Conservation (phyloP, 495 filamentous ascomycete genomes). For the Stereocaulon alpinum region DNA sequence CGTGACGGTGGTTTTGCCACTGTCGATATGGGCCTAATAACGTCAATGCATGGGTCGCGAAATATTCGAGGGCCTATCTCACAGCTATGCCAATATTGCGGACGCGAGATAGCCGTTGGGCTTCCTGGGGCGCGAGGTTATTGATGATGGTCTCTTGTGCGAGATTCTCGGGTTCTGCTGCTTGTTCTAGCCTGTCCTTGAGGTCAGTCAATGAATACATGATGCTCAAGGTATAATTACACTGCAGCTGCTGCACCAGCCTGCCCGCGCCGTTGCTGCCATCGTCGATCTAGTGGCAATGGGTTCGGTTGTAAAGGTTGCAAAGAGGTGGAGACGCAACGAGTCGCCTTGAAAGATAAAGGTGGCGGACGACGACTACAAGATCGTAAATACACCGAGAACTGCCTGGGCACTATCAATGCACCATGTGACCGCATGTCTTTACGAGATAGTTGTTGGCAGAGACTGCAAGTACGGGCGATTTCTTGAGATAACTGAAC, state of each 20-base stretch:
- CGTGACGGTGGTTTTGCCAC: slow-evolving; percentile 93
- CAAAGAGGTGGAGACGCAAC: slow-evolving; percentile 18
- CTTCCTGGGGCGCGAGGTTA: slow-evolving; percentile 66
- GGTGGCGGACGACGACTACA: slow-evolving; percentile 3
- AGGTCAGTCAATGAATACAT: not conserved
- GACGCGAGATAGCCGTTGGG: slow-evolving; percentile 61
- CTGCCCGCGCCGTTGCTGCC: slow-evolving; percentile 27
- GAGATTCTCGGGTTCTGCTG: slow-evolving; percentile 47
- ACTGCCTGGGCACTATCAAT: slow-evolving; percentile 19
- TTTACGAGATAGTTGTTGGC: not conserved
- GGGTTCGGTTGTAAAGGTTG: slow-evolving; percentile 12
- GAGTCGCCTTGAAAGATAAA: slow-evolving; percentile 20
- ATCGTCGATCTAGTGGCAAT: slow-evolving; percentile 22
- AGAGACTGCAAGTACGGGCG: not conserved
- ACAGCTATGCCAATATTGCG: slow-evolving; percentile 98
- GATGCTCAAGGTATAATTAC: slow-evolving; percentile 24
- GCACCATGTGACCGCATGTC: slow-evolving; percentile 28
- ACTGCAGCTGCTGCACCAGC: slow-evolving; percentile 34
- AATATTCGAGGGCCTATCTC: slow-evolving; percentile 25
- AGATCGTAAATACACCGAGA: slow-evolving; percentile 7
- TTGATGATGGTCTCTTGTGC: slow-evolving; percentile 60
- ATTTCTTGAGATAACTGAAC: not conserved
- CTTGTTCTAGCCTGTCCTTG: slow-evolving; percentile 44
- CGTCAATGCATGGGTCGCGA: not conserved
- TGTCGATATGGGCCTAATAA: slow-evolving; percentile 89